A percentile compares a stretch with the other conserved stretches of the same genome.
phyloP scores from a whole-genome alignment of 495 filamentous ascomycete genomes.

The Penicillium cosmopolitanum region DNA sequence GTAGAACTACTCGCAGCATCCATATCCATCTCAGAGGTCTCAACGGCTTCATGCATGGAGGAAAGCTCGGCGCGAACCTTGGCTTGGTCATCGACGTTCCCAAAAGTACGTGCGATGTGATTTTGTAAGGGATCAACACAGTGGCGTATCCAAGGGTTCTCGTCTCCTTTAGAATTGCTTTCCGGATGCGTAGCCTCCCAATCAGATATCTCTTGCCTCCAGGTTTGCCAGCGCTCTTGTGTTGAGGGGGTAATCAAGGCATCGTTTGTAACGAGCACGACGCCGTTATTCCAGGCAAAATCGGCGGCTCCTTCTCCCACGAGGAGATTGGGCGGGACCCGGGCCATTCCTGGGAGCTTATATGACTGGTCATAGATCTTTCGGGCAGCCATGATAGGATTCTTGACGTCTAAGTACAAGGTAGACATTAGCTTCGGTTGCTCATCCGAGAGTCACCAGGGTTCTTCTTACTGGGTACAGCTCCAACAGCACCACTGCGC shows the following conservation, averaged over 20 bases:
- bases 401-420: slow-evolving; percentile 71
- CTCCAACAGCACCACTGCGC: slow-evolving; percentile 90
- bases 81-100: background rate
- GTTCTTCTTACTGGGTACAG: slow-evolving; percentile 72
- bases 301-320: slow-evolving; percentile 81
- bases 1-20: background rate
- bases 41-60: background rate
- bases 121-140: background rate
- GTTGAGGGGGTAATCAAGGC: slow-evolving; percentile 73
- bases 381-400: slow-evolving; percentile 87
- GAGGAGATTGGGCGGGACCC: slow-evolving; percentile 91
- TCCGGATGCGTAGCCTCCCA: slow-evolving; percentile 14
- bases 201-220: slow-evolving; percentile 74
- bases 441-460: background rate
- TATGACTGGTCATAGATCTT: slow-evolving; percentile 76
- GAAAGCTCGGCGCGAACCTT: background rate
- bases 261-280: slow-evolving; percentile 71
- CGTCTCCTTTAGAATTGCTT: background rate
- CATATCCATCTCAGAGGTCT: background rate
- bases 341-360: slow-evolving; percentile 71
- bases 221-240: slow-evolving; percentile 71
- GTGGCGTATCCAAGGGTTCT: background rate
- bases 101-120: slow-evolving; percentile 10
- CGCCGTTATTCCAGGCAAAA: slow-evolving; percentile 78
- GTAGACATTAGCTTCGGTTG: slow-evolving; percentile 12